These are phyloP conservation scores for Barnettozyma botsteinii DNA, from an alignment of 805 yeast genomes.

Conservation along the genomic window DNA sequence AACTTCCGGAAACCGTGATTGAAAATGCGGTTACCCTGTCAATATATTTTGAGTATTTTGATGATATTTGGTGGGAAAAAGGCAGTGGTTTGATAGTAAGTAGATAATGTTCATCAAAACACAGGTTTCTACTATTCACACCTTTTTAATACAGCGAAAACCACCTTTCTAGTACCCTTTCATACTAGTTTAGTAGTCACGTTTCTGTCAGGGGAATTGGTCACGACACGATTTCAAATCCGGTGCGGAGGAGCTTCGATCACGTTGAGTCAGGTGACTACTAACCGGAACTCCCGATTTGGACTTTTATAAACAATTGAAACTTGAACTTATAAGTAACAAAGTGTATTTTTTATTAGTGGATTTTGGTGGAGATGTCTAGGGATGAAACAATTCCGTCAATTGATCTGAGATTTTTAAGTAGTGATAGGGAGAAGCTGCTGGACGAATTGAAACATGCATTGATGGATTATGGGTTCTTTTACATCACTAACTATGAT, in stretches of 20 bases:
- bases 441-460: slow-evolving; percentile 30
- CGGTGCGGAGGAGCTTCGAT: not conserved
- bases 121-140: no score
- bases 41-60: no score
- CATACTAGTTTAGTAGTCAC: no score
- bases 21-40: not conserved
- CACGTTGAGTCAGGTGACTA: not conserved
- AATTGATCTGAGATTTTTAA: slow-evolving; percentile 12
- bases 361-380: not conserved
- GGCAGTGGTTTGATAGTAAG: no score
- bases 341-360: not conserved
- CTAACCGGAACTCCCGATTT: not conserved
- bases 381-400: slow-evolving; percentile 12
- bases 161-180: no score
- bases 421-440: slow-evolving; percentile 4
- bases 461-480: slow-evolving; percentile 35
- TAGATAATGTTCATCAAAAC: no score
- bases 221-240: not conserved
- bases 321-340: no score
- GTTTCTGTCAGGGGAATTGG: no score
- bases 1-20: slow-evolving; percentile 4
- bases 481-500: slow-evolving; percentile 31
- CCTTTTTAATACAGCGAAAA: no score
- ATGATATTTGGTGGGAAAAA: no score
- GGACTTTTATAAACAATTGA: not conserved